Conservation (phyloP, 1,139 yeast species). For the Scheffersomyces illinoinensis region DNA sequence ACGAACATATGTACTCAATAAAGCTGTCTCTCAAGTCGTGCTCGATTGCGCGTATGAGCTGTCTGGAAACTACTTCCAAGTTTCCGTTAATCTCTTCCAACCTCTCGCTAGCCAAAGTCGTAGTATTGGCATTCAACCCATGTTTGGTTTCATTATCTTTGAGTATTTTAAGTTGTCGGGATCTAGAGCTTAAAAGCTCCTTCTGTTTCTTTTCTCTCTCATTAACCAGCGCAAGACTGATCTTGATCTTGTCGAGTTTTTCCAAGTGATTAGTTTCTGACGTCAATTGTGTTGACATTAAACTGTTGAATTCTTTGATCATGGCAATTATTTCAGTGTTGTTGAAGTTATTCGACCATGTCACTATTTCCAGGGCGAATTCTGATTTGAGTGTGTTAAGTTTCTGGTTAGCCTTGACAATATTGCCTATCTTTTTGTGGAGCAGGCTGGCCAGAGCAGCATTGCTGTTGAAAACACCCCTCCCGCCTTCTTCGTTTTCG, state of each 20-base stretch:
- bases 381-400: conserved; percentile 31
- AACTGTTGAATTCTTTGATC: conserved; percentile 39
- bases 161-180: conserved; percentile 33
- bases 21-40: conserved; percentile 46
- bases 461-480: background rate
- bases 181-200: conserved; percentile 33
- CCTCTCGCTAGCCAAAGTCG: conserved; percentile 44
- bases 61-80: conserved; percentile 51
- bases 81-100: conserved; percentile 49
- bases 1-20: conserved; percentile 38
- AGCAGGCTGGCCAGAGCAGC: background rate
- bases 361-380: conserved; percentile 35
- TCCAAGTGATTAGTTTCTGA: conserved; percentile 33
- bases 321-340: conserved; percentile 38
- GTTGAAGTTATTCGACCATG: conserved; percentile 45
- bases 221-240: conserved; percentile 45
- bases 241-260: conserved; percentile 40
- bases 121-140: conserved; percentile 46
- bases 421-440: conserved; percentile 25
- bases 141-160: conserved; percentile 43
- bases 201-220: conserved; percentile 52
- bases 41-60: conserved; percentile 47
- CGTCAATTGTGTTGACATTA: conserved; percentile 37
- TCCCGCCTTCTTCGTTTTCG: background rate
- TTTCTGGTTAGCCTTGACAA: conserved; percentile 35